Percentiles rank a stretch among this genome's conserved stretches.
These are phyloP conservation scores for Antrodiella citrinella DNA, from an alignment of 768 basidiomycete genomes.

Conservation along the genomic window DNA sequence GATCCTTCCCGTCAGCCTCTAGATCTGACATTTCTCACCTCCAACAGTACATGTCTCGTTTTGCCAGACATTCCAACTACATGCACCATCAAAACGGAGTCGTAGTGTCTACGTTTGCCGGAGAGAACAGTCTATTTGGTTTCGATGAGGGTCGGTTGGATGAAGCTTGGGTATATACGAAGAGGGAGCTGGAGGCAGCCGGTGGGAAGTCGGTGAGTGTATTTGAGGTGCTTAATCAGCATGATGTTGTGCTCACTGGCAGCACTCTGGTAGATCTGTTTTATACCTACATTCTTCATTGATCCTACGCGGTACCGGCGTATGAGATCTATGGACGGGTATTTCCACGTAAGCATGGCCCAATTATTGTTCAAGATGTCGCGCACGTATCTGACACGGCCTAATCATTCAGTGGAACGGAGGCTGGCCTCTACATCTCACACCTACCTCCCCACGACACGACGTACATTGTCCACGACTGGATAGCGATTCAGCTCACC, in stretches of 20 bases:
- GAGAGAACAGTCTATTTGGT: conserved; percentile 21
- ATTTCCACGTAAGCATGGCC: conserved; percentile 22
- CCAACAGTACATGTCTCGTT: conserved; percentile 20
- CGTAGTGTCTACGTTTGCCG: conserved; percentile 31
- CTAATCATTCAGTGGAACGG: conserved; percentile 26
- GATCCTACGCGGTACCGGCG: conserved; percentile 34
- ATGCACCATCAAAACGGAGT: conserved; percentile 22
- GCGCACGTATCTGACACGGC: too few relatives aligned
- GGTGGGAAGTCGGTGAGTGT: neutral
- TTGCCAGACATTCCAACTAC: conserved; percentile 25
- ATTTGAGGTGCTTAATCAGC: neutral
- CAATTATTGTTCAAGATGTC: too few relatives aligned
- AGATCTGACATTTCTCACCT: conserved; percentile 15
- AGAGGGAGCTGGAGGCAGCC: conserved; percentile 5
- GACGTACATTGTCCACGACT: conserved; percentile 16
- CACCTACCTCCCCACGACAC: conserved; percentile 20
- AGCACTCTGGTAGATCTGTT: conserved; percentile 25
- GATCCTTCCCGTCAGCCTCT: conserved; percentile 17
- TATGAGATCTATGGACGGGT: conserved; percentile 30
- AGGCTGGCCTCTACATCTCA: conserved; percentile 34
- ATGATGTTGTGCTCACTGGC: too few relatives aligned
- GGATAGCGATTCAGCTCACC: conserved; percentile 47
- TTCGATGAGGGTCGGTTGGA: conserved; percentile 21
- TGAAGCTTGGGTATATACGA: conserved; percentile 22
- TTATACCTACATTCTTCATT: conserved; percentile 58